phyloP scores from a whole-genome alignment of 176 grass and related monocot species.

The Urochloa ruziziensis region DNA sequence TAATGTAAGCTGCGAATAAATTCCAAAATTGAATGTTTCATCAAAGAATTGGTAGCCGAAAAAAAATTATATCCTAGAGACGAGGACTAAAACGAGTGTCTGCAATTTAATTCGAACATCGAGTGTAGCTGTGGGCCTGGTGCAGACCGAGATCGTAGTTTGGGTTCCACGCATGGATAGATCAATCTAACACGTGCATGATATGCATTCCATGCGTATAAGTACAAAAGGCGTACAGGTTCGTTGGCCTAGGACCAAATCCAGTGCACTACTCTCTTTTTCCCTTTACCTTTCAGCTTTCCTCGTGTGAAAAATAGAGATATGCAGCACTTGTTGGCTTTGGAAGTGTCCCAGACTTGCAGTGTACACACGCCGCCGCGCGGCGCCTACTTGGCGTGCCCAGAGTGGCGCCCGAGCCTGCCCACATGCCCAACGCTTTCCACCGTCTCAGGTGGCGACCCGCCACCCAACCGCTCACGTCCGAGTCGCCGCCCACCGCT shows the following conservation, averaged over 20 bases:
- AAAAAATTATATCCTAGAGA: too few relatives aligned
- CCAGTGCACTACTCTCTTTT: background rate
- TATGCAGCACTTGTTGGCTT: too few relatives aligned
- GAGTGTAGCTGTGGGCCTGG: background rate
- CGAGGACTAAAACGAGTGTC: too few relatives aligned
- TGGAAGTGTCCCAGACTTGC: too few relatives aligned
- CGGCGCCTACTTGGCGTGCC: background rate
- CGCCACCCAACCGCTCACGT: background rate
- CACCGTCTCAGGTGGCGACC: background rate
- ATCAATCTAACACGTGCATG: background rate
- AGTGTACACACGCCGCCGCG: background rate
- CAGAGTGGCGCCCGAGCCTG: too few relatives aligned
- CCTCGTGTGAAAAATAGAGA: background rate
- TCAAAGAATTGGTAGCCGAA: too few relatives aligned
- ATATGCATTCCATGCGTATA: background rate
- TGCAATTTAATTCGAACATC: too few relatives aligned
- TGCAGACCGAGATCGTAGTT: background rate
- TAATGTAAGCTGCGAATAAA: too few relatives aligned
- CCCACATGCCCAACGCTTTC: background rate
- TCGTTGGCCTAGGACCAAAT: background rate
- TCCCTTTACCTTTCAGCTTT: background rate
- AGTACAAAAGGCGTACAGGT: background rate
- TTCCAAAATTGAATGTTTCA: too few relatives aligned
- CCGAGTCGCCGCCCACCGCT: background rate
- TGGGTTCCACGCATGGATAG: background rate